These are phyloP conservation scores for Aureobasidium leucospermi DNA, from an alignment of 2,329 filamentous ascomycete genomes.

Conservation along the genomic window DNA sequence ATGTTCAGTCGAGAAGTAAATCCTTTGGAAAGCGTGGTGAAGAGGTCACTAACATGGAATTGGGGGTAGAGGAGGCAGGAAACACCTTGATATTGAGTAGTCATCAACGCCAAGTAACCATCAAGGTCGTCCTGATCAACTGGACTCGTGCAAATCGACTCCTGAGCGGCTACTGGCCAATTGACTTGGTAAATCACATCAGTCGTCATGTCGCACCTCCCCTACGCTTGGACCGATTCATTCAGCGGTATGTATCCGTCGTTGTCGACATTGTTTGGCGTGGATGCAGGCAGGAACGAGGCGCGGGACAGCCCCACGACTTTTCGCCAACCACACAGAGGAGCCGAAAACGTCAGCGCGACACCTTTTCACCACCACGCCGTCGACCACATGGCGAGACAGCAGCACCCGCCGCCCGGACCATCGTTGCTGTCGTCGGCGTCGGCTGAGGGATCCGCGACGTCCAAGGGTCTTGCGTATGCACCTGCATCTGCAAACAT, in stretches of 20 bases:
- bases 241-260: slow-evolving; percentile 2
- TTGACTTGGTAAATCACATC: neutral
- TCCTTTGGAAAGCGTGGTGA: too few species aligned
- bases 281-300: neutral
- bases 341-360: slow-evolving; percentile 12
- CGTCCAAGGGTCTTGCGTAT: neutral
- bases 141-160: neutral
- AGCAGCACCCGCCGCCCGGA: slow-evolving; percentile 1
- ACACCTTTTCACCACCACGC: neutral
- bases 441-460: neutral
- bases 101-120: slow-evolving; percentile 8
- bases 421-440: neutral
- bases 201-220: slow-evolving; percentile 1
- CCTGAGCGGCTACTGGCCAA: slow-evolving; percentile 8
- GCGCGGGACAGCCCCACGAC: slow-evolving; percentile 9
- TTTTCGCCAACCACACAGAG: neutral
- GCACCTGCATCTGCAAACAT: neutral
- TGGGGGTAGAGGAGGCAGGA: too few species aligned
- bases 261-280: neutral
- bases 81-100: too few species aligned
- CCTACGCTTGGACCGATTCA: slow-evolving; percentile 12
- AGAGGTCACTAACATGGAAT: too few species aligned
- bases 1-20: too few species aligned
- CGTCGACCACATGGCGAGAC: slow-evolving; percentile 6
- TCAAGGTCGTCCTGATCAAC: slow-evolving; percentile 16